Base-by-base conservation (phyloP, 768 basidiomycete genomes). In the Hericium coralloides region DNA sequence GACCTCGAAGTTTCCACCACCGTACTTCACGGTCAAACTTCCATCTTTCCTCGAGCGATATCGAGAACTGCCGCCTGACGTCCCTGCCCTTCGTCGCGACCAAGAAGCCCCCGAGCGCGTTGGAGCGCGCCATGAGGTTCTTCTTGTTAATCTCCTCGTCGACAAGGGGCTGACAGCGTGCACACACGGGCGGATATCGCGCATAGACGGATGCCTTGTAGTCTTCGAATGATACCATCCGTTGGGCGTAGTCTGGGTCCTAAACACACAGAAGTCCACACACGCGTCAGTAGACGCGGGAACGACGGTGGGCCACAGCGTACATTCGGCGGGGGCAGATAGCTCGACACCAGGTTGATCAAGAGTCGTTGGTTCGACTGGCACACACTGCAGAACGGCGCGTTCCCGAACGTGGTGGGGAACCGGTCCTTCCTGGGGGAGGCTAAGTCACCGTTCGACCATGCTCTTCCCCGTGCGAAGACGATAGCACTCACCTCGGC, bases 351-450 rank as follows among this genome's bases (percentile, higher is more conserved):
- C 55, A 98, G 80, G 69, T 93, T 91, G 59, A 89, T 74, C 54
- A 92, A 74, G 39, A 98, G 79, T 74, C 84, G 86, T 66, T 97
- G 94, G 70, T 98, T 98, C n/a, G 91, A 89, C 63, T 87, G 85
- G 68, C 95, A 97, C 7, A 82, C 82, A 63, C 87, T 84, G 70
- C 94, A 98, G 73, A 95, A 95, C 8, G 81, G 79, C 1, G 79
- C 75, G 25, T 74, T 76, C 45, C 79, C 63, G 57, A 85, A 87
- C 55, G 75, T 67, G 20, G 81, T 79, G 1, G 84, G 88, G 23
- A 92, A 70, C 22, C 81, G 79, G 66, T 89, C 81, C 64, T 81
- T 87, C 63, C 80, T 81, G 3, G 80, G 83, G 18, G 85, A 86
- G 6, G 81, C 89, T 91, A 59, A 20, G 26, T 39, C 41, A 41